A percentile compares a stretch with the other conserved stretches of the same genome.
Evolutionary conservation across 768 basidiomycete genomes (phyloP).

Genomic region (Hygrophorus pudorinus): DNA sequence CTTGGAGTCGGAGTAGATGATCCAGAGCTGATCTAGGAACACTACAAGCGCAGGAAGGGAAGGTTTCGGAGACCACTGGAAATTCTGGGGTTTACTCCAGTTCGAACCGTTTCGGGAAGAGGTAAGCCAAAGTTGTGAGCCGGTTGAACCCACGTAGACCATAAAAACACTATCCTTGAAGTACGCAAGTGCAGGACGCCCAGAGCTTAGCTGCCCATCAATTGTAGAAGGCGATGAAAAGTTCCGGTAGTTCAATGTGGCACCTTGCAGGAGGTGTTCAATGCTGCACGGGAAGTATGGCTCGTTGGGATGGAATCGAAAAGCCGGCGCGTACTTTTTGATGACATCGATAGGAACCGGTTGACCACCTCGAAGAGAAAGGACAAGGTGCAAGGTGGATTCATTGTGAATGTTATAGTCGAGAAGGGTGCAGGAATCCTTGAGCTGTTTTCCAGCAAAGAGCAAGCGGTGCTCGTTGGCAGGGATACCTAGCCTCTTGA

Average conservation of each 20-base stretch:
- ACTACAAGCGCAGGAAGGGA: background rate
- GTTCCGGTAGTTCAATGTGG: slow-evolving; percentile 3
- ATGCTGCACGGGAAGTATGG: slow-evolving; percentile 2
- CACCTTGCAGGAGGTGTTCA: slow-evolving; percentile 4
- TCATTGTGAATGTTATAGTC: slow-evolving; percentile 92
- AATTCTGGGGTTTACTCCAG: background rate
- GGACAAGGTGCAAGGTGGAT: slow-evolving; percentile 75
- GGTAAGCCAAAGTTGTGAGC: background rate
- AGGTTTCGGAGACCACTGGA: background rate
- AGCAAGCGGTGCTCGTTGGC: slow-evolving; percentile 88
- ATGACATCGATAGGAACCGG: slow-evolving; percentile 4
- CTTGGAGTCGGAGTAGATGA: slow-evolving; percentile 2
- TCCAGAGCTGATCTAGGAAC: slow-evolving; percentile 4
- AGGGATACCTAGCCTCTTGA: slow-evolving; percentile 85
- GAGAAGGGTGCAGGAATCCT: slow-evolving; percentile 82
- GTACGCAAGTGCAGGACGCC: background rate
- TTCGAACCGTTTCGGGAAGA: slow-evolving; percentile 4
- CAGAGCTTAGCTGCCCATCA: background rate
- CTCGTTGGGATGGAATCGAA: slow-evolving; percentile 3
- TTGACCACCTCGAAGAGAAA: slow-evolving; percentile 71
- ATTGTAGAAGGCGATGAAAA: background rate
- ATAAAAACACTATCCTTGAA: slow-evolving; percentile 1
- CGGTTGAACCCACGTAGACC: background rate
- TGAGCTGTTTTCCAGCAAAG: slow-evolving; percentile 88
- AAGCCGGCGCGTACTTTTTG: slow-evolving; percentile 4